phyloP scores from a whole-genome alignment of 352 stramenopile genomes.

The Salisapilia sapeloensis region DNA sequence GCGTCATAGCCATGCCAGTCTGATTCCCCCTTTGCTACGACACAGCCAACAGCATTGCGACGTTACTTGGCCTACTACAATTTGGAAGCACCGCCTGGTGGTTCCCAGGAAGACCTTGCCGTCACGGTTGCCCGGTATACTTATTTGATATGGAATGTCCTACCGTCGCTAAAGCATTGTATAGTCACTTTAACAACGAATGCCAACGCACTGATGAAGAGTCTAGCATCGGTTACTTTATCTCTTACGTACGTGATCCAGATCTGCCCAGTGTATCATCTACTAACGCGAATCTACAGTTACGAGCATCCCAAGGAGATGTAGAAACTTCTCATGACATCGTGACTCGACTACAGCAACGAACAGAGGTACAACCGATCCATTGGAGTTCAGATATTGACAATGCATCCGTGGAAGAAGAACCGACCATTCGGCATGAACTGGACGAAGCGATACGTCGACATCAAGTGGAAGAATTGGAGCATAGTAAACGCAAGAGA shows the following conservation, averaged over 20 bases:
- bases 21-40: conserved; percentile 1
- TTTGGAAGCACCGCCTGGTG: conserved; percentile 25
- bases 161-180: background rate
- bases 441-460: too few relatives aligned
- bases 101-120: conserved; percentile 31
- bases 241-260: conserved; percentile 30
- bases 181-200: conserved; percentile 49
- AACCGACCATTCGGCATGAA: background rate
- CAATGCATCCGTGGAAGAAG: background rate
- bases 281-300: background rate
- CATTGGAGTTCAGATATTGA: too few relatives aligned
- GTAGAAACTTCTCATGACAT: conserved; percentile 2
- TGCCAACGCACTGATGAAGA: conserved; percentile 43
- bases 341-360: conserved; percentile 1
- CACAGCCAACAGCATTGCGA: conserved; percentile 31
- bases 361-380: background rate
- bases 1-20: background rate
- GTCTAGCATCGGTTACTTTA: conserved; percentile 40
- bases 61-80: conserved; percentile 50
- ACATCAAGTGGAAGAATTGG: background rate
- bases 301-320: background rate
- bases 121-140: conserved; percentile 39
- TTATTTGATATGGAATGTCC: conserved; percentile 1
- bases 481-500: background rate
- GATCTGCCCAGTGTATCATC: background rate